Base-by-base conservation (phyloP, 1,284 basidiomycete genomes). In the Ceratobasidium sp. region DNA sequence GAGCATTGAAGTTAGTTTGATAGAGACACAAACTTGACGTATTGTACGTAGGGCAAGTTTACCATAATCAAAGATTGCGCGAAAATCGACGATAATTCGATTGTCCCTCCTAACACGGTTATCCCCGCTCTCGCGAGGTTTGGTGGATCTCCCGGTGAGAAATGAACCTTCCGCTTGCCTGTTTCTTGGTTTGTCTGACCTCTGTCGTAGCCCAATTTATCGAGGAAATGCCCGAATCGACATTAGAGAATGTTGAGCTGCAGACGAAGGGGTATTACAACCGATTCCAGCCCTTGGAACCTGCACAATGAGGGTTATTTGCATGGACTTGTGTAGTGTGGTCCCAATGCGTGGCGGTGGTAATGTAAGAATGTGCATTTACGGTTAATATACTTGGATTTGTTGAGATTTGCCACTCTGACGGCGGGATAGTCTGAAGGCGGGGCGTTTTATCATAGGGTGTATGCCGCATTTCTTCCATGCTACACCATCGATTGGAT, bases 31-130 rank as follows among this genome's bases (percentile, higher is more conserved):
- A 44, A 15, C n/a, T 59, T 47, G 27, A 41, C 31, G 14, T 5
- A 47, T 53, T 19, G 11, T 15, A 33, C 27, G 17, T 79, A 98
- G 97, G 97, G 98, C 33, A 96, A 98, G 81, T 98, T 99, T 79
- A 91, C 92, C 0, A 96, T 98, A 77, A 96, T 99, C 83, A 98
- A 99, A 81, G 97, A 99, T 81, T 96, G 96, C 79, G 95, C 94
- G 2, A 91, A 90, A 76, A 92, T 94, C 76, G 92, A 90, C 75
- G 96, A 97, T 81, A 92, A 93, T 77, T 93, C 95, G 0, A 90
- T 99, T 22, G 85, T 99, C 4, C 93, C 97, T 1, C 93, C 97
- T 15, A 96, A 96, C 75, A 96, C 96, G 0, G 94, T 99, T 63
- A 90, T 99, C 14, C 96, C 97, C 0, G 93, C 94, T 2, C 85